A percentile compares a stretch with the other conserved stretches of the same genome.
Evolutionary conservation across 441 rosid genomes (phyloP).

Genomic region (Viola pubescens): DNA sequence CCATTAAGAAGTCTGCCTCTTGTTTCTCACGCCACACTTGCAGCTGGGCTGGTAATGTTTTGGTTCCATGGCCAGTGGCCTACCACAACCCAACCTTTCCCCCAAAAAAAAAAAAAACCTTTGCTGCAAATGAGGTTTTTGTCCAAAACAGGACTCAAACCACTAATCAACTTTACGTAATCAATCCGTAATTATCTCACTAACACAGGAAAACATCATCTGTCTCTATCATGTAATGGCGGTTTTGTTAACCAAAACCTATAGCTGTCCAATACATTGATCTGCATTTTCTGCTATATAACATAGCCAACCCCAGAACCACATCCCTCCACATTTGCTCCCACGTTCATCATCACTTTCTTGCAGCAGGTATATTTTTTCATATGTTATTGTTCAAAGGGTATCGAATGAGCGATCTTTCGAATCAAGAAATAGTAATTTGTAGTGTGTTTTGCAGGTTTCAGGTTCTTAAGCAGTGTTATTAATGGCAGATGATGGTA

Average conservation of each 20-base stretch:
- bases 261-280: slow-evolving; percentile 1
- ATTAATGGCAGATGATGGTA: slow-evolving; percentile 25
- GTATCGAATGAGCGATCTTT: not conserved
- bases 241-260: slow-evolving; percentile 12
- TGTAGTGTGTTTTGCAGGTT: slow-evolving; percentile 19
- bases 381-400: not conserved
- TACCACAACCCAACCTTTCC: slow-evolving; percentile 18
- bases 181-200: not conserved
- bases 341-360: not conserved
- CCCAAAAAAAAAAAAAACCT: too few relatives aligned
- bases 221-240: slow-evolving; percentile 18
- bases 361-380: slow-evolving; percentile 9
- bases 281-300: slow-evolving; percentile 26
- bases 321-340: not conserved
- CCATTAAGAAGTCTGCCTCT: not conserved
- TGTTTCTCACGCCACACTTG: slow-evolving; percentile 17
- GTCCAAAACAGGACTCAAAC: slow-evolving; percentile 7
- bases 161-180: not conserved
- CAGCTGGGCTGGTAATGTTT: slow-evolving; percentile 29
- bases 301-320: not conserved
- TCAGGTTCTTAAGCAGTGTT: slow-evolving; percentile 9
- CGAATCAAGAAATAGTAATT: too few relatives aligned
- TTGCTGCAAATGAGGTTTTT: not conserved
- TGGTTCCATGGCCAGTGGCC: slow-evolving; percentile 36
- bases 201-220: not conserved